Conservation (phyloP, 2,329 filamentous ascomycete species). For the Diatrype stigma region DNA sequence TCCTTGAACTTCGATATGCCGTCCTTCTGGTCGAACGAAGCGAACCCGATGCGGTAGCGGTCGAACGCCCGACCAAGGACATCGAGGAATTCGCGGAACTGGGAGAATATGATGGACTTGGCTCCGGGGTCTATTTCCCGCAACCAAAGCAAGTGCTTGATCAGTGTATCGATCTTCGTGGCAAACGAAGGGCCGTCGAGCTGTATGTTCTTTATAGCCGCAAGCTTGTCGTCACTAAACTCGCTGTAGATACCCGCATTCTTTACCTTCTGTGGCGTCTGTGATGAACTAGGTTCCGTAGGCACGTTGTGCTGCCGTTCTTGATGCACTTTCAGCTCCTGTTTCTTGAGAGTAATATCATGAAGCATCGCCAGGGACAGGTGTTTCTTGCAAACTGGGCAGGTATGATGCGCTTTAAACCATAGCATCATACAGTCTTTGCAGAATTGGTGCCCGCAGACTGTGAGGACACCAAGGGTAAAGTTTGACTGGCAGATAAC, state of each 20-base stretch:
- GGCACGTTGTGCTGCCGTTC: slow-evolving; percentile 35
- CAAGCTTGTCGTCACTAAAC: slow-evolving; percentile 66
- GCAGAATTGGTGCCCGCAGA: slow-evolving; percentile 91
- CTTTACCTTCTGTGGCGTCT: slow-evolving; percentile 19
- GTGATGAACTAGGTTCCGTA: neutral
- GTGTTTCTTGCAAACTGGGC: slow-evolving; percentile 76
- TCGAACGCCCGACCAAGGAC: slow-evolving; percentile 68
- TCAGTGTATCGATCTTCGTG: slow-evolving; percentile 82
- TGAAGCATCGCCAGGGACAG: slow-evolving; percentile 68
- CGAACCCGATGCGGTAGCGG: slow-evolving; percentile 68
- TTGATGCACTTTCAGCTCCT: slow-evolving; percentile 64
- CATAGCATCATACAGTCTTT: slow-evolving; percentile 80
- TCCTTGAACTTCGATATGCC: slow-evolving; percentile 75
- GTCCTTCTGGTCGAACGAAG: slow-evolving; percentile 62
- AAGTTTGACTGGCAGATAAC: slow-evolving; percentile 81
- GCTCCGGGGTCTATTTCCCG: slow-evolving; percentile 78
- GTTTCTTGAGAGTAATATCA: slow-evolving; percentile 78
- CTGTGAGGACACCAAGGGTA: slow-evolving; percentile 73
- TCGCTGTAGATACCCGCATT: slow-evolving; percentile 66
- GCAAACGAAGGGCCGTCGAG: slow-evolving; percentile 71
- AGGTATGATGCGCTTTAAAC: slow-evolving; percentile 70
- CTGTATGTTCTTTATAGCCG: slow-evolving; percentile 78
- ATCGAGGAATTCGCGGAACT: slow-evolving; percentile 62
- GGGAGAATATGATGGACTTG: slow-evolving; percentile 92
- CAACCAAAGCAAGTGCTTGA: slow-evolving; percentile 81